Conservation (phyloP, 2,329 filamentous ascomycete species). For the Aspergillus sp. region DNA sequence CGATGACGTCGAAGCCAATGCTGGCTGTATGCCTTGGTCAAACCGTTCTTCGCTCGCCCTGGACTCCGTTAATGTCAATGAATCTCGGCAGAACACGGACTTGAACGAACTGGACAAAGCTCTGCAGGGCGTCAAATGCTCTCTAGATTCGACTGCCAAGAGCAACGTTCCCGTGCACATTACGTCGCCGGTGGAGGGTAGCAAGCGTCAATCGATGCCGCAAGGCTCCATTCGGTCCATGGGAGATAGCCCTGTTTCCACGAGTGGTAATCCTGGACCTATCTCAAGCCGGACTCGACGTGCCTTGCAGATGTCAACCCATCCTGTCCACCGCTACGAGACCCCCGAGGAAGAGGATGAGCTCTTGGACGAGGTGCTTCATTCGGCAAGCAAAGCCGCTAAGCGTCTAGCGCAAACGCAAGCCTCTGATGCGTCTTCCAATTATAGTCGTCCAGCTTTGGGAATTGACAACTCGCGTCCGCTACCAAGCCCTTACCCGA, state of each 20-base stretch:
- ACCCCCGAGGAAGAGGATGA: constrained; percentile 96
- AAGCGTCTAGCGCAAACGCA: constrained; percentile 62
- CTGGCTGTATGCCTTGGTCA: constrained; percentile 85
- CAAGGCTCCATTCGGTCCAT: constrained; percentile 31
- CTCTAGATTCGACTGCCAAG: constrained; percentile 48
- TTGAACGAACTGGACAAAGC: constrained; percentile 62
- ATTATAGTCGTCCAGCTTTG: constrained; percentile 48
- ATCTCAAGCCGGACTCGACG: constrained; percentile 78
- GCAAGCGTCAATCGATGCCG: constrained; percentile 43
- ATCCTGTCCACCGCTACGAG: constrained; percentile 82
- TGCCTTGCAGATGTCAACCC: constrained; percentile 66
- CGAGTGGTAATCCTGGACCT: constrained; percentile 44
- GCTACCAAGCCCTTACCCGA: constrained; percentile 60
- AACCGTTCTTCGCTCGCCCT: constrained; percentile 82
- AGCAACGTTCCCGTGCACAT: constrained; percentile 40
- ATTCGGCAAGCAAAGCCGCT: constrained; percentile 73
- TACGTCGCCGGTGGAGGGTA: constrained; percentile 29
- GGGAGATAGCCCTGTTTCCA: constrained; percentile 28
- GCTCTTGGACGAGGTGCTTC: constrained; percentile 82
- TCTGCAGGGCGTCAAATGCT: constrained; percentile 60
- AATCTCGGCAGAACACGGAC: constrained; percentile 49
- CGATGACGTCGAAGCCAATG: constrained; percentile 90
- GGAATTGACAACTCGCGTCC: constrained; percentile 28
- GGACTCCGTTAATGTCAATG: constrained; percentile 57
- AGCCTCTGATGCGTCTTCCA: constrained; percentile 50